These are phyloP conservation scores for Triticum monococcum DNA, from an alignment of 176 grass and related monocot genomes.

Conservation along the genomic window DNA sequence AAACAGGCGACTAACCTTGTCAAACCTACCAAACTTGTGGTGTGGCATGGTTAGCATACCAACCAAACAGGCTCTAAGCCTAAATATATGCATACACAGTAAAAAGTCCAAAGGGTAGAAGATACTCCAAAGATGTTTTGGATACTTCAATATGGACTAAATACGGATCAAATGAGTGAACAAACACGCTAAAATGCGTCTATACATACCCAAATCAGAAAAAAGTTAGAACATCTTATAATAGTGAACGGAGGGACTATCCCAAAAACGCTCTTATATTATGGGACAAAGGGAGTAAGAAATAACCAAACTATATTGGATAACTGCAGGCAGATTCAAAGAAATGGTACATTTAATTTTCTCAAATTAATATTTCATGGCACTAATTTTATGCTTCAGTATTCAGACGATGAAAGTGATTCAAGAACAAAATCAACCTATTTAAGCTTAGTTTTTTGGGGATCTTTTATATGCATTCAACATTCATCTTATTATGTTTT, in stretches of 20 bases:
- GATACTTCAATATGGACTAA: too few species aligned
- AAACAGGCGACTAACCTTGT: background rate
- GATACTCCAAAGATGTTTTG: background rate
- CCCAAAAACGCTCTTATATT: too few species aligned
- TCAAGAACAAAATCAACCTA: slow-evolving; percentile 12
- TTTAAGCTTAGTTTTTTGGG: background rate
- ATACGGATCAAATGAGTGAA: too few species aligned
- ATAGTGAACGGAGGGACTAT: background rate
- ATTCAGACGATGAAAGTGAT: background rate
- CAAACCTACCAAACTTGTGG: too few species aligned
- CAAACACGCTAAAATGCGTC: too few species aligned
- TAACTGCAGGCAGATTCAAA: background rate
- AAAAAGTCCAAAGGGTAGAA: background rate
- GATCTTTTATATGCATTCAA: background rate
- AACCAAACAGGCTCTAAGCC: background rate
- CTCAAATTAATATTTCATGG: slow-evolving; percentile 9
- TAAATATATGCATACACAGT: background rate
- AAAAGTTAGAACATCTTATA: too few species aligned
- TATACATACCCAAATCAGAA: too few species aligned
- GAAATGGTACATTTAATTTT: slow-evolving; percentile 1
- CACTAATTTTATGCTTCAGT: slow-evolving; percentile 9
- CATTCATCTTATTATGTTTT: background rate
- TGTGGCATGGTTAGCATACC: too few species aligned
- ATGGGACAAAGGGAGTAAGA: too few species aligned
- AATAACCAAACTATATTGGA: slow-evolving; percentile 10